A percentile compares a stretch with the other conserved stretches of the same genome.
phyloP scores from a whole-genome alignment of 352 stramenopile species.

The Salisapilia sapeloensis region DNA sequence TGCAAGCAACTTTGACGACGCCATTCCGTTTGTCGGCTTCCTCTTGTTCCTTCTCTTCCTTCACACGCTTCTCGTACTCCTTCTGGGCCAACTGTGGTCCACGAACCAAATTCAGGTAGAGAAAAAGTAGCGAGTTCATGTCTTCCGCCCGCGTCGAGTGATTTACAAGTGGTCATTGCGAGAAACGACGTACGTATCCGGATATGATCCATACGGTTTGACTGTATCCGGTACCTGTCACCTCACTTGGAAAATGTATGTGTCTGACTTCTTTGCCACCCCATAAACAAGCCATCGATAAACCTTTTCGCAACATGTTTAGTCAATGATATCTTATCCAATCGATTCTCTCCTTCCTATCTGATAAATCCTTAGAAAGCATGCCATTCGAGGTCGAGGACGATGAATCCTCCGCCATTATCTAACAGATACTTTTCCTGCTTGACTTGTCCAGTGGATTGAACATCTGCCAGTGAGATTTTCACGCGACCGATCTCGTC shows the following conservation, averaged over 20 bases:
- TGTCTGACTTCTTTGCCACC: too few relatives aligned
- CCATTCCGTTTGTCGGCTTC: slow-evolving; percentile 30
- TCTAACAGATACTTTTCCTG: slow-evolving; percentile 19
- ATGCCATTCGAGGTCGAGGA: slow-evolving; percentile 22
- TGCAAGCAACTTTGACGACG: slow-evolving; percentile 22
- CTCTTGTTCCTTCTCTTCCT: slow-evolving; percentile 20
- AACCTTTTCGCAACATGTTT: too few relatives aligned
- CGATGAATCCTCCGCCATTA: slow-evolving; percentile 15
- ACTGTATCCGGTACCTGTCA: too few relatives aligned
- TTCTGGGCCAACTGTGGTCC: slow-evolving; percentile 32
- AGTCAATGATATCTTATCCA: too few relatives aligned
- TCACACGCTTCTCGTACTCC: slow-evolving; percentile 28
- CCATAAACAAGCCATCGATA: too few relatives aligned
- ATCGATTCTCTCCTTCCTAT: too few relatives aligned
- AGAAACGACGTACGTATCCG: too few relatives aligned
- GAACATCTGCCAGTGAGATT: slow-evolving; percentile 19
- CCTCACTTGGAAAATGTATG: too few relatives aligned
- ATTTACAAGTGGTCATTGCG: too few relatives aligned
- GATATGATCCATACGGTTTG: too few relatives aligned
- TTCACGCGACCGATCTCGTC: slow-evolving; percentile 19
- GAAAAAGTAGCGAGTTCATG: slow-evolving; percentile 66
- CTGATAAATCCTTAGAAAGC: slow-evolving; percentile 10
- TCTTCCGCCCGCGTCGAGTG: too few relatives aligned
- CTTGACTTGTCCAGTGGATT: slow-evolving; percentile 9
- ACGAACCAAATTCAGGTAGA: slow-evolving; percentile 64